Percentiles rank a stretch among this genome's conserved stretches.
phyloP scores from a whole-genome alignment of 305 asterid species.

The Fraxinus ornus region DNA sequence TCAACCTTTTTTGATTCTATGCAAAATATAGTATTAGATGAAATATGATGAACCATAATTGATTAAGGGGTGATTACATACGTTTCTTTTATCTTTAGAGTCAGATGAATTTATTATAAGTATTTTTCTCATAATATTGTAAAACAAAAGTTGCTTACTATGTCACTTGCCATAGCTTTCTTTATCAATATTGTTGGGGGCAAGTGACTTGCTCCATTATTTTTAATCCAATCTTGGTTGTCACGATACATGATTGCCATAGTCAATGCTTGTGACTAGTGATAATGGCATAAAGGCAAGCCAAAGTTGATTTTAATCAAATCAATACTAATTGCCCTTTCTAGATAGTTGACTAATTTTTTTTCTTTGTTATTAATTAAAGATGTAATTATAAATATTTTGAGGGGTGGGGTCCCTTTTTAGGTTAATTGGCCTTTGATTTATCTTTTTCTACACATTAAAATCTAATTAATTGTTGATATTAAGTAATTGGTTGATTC shows the following conservation, averaged over 20 bases:
- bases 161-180: not conserved
- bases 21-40: no score
- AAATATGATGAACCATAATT: no score
- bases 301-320: not conserved
- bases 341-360: not conserved
- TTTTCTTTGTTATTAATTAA: not conserved
- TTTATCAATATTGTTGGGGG: not conserved
- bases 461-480: not conserved
- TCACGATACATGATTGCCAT: not conserved
- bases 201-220: not conserved
- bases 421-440: not conserved
- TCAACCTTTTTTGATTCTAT: no score
- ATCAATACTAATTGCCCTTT: not conserved
- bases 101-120: no score
- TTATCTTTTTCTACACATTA: not conserved
- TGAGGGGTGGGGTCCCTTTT: not conserved
- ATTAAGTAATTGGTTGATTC: not conserved
- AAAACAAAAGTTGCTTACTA: no score
- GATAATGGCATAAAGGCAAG: not conserved
- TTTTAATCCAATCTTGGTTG: not conserved
- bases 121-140: not conserved
- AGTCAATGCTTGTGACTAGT: not conserved
- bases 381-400: not conserved
- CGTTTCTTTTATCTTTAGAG: no score
- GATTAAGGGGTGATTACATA: no score